Evolutionary conservation across 1,139 yeast species (phyloP).

Genomic region (Geotrichum histeridarum): DNA sequence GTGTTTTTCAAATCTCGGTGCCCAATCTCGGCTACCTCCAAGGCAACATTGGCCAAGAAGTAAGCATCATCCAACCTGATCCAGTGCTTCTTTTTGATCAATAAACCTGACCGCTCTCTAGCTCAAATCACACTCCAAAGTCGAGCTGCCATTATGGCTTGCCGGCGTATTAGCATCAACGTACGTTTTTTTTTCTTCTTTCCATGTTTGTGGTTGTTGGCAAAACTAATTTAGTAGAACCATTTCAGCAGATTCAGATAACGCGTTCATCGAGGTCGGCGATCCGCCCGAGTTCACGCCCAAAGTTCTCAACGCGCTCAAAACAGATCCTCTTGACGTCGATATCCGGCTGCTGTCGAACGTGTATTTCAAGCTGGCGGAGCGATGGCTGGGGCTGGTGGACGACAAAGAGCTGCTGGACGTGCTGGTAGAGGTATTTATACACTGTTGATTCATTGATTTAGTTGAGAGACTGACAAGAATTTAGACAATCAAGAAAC

Average conservation of each 20-base stretch:
- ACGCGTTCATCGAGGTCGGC: conserved; percentile 61
- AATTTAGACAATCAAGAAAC: conserved; percentile 48
- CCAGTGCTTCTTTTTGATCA: neutral
- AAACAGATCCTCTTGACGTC: conserved; percentile 62
- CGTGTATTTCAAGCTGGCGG: conserved; percentile 62
- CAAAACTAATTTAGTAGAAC: conserved; percentile 25
- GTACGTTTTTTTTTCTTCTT: conserved; percentile 41
- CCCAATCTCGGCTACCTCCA: conserved; percentile 88
- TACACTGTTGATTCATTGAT: neutral
- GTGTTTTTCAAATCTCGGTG: conserved; percentile 68
- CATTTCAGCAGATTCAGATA: conserved; percentile 38
- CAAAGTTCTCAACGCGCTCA: conserved; percentile 73
- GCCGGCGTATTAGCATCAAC: conserved; percentile 64
- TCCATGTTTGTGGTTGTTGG: conserved; percentile 26
- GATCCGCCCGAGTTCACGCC: conserved; percentile 63
- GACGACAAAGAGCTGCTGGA: conserved; percentile 58
- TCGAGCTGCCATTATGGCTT: conserved; percentile 86
- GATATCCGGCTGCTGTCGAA: conserved; percentile 66
- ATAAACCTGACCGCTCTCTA: conserved; percentile 23
- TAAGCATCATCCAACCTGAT: conserved; percentile 21
- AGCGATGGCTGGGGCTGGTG: conserved; percentile 70
- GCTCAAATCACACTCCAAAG: conserved; percentile 56
- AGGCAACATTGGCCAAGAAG: conserved; percentile 64
- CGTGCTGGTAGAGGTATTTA: conserved; percentile 41
- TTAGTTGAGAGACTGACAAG: neutral